Evolutionary conservation across 495 filamentous ascomycete genomes (phyloP).

Genomic region (Penicillium coprophilum): DNA sequence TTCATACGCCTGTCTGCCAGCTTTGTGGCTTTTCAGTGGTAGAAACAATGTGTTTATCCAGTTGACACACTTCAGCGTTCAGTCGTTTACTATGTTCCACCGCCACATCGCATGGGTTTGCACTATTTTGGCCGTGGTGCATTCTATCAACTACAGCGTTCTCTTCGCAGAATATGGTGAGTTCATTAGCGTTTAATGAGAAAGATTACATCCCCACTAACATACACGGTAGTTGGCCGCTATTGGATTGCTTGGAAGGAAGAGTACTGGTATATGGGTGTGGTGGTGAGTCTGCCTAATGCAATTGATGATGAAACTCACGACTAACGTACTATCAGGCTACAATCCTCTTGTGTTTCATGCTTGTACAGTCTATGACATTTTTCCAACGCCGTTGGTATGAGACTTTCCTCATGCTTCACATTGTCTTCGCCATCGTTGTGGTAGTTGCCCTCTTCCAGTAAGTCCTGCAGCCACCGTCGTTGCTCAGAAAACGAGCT

Average conservation of each 20-base stretch:
- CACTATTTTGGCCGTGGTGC: conserved; percentile 43
- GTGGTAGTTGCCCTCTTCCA: no score
- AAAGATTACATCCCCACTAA: no score
- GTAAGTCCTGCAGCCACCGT: no score
- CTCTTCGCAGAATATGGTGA: conserved; percentile 22
- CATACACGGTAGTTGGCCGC: conserved; percentile 1
- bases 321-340: conserved; percentile 27
- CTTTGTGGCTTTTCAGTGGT: conserved; percentile 40
- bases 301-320: not conserved
- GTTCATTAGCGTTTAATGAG: no score
- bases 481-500: no score
- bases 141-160: conserved; percentile 36
- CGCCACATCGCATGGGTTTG: conserved; percentile 43
- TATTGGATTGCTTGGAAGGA: conserved; percentile 22
- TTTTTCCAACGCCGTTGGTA: conserved; percentile 40
- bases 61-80: conserved; percentile 39
- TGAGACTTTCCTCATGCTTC: conserved; percentile 46
- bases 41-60: conserved; percentile 47
- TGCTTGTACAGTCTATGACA: conserved; percentile 38
- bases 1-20: conserved; percentile 36
- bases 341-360: conserved; percentile 40
- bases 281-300: conserved; percentile 20
- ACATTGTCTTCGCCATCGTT: conserved; percentile 41
- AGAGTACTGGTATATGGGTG: conserved; percentile 38
- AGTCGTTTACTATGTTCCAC: conserved; percentile 44